These are phyloP conservation scores for Aspergillus fructus DNA, from an alignment of 2,329 filamentous ascomycete genomes.

Conservation along the genomic window DNA sequence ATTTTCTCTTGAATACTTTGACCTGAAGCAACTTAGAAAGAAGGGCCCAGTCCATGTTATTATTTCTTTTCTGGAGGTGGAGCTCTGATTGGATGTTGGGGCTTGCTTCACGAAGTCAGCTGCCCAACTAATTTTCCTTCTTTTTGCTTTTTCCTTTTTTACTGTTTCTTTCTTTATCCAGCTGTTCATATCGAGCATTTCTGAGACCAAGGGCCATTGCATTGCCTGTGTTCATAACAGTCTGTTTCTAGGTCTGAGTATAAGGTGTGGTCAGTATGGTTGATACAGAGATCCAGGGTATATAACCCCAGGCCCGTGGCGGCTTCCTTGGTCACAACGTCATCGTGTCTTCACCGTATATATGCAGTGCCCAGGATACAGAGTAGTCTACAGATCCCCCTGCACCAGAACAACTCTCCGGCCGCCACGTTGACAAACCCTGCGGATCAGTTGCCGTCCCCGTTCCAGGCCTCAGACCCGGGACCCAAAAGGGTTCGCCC, in stretches of 20 bases:
- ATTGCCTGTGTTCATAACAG: background rate
- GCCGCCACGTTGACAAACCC: constrained; percentile 8
- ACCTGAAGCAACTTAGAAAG: background rate
- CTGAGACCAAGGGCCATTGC: background rate
- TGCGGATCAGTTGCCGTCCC: background rate
- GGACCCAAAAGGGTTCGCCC: background rate
- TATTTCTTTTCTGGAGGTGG: background rate
- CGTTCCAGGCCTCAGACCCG: background rate
- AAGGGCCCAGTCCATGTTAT: background rate
- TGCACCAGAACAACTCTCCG: background rate
- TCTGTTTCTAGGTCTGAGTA: background rate
- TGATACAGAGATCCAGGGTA: background rate
- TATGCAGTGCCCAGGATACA: background rate
- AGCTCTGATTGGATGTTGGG: constrained; percentile 10
- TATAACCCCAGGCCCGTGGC: background rate
- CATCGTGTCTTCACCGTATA: background rate
- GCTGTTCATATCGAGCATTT: background rate
- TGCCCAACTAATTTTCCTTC: constrained; percentile 6
- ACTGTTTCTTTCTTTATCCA: background rate
- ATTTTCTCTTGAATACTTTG: background rate
- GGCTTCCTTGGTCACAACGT: background rate
- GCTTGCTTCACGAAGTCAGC: background rate
- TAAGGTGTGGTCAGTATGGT: background rate
- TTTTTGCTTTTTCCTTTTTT: constrained; percentile 1
- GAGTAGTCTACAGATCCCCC: background rate